A percentile compares a stretch with the other conserved stretches of the same genome.
phyloP scores from a whole-genome alignment of 2,329 filamentous ascomycete genomes.

The Alternaria hordeiaustralica region DNA sequence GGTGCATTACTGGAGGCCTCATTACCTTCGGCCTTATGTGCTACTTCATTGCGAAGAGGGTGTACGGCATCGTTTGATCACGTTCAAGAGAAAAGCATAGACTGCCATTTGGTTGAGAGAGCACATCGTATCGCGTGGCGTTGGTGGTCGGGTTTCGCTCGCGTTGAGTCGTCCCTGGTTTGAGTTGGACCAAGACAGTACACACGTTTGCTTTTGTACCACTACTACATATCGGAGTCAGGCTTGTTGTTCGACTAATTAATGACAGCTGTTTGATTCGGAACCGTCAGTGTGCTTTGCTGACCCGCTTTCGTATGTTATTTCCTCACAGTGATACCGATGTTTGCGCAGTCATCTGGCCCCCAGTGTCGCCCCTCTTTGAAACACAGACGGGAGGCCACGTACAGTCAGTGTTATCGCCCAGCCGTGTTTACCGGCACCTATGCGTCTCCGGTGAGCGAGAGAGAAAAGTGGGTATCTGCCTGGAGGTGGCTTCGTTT shows the following conservation, averaged over 20 bases:
- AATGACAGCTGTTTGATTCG: not conserved
- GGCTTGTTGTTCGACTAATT: not conserved
- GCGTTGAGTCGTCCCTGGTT: not conserved
- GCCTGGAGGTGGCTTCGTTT: not conserved
- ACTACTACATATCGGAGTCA: not conserved
- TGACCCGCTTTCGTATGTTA: not conserved
- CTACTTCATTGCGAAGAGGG: constrained; percentile 81
- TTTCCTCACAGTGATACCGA: not conserved
- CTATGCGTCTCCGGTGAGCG: constrained; percentile 13
- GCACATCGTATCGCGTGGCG: constrained; percentile 3
- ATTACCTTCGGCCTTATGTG: constrained; percentile 80
- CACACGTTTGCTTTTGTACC: not conserved
- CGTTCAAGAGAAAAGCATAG: not conserved
- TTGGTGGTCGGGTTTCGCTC: not conserved
- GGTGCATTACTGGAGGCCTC: constrained; percentile 72
- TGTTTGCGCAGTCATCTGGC: not conserved
- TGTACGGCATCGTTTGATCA: constrained; percentile 44
- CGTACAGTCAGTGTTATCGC: constrained; percentile 2
- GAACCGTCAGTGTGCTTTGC: not conserved
- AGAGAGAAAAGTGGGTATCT: not conserved
- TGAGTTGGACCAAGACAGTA: not conserved
- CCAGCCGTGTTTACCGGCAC: not conserved
- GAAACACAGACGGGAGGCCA: constrained; percentile 1
- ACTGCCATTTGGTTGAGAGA: not conserved
- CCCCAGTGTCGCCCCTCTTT: not conserved